Base-by-base conservation (phyloP, 768 basidiomycete genomes). In the Brasilioporus rufonigricans region DNA sequence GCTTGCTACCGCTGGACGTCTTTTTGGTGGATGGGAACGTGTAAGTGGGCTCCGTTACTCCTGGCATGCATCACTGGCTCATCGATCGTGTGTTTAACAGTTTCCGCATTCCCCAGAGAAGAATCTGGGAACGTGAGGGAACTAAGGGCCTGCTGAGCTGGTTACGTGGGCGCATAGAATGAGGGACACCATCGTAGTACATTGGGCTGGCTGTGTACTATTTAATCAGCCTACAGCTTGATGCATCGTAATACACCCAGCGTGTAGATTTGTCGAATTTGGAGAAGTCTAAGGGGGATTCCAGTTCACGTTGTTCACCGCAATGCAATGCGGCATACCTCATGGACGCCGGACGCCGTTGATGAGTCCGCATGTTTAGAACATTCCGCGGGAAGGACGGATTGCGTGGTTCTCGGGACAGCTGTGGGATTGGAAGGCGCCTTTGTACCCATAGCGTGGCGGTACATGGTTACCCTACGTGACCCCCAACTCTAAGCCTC, bases 51-150 rank as follows among this genome's bases (percentile, higher is more conserved):
- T 44, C 29, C 16, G 10, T 51, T 18, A 23, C n/a, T 29, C 14
- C 13, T 9, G 19, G 27, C 32, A 32, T 19, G 6, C 11, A 53
- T 18, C 43, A 33, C 40, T 32, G 10, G 43, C 48, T 59, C 23
- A 35, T 32, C 46, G 38, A 26, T 29, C n/a, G 12, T 48, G 8
- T 8, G 38, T 31, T 53, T 4, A 1, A 40, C 48, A 91, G 89
- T 14, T 93, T 93, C 76, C 86, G 91, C 27, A 84, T 91, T 19
- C 91, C 91, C 0, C 83, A 85, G 54, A 76, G 91, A 57, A 77
- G 86, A 21, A 85, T 93, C 11, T 93, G 91, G 91, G 91, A 93
- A 67, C 76, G 89, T 44, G 91, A 93, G 64, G 91, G 90, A 2
- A 91, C 89, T 19, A 91, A 88, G 61, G 90, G 91, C 2, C 63